Conservation (phyloP, 768 basidiomycete genomes). For the Hysterangium stoloniferum region DNA sequence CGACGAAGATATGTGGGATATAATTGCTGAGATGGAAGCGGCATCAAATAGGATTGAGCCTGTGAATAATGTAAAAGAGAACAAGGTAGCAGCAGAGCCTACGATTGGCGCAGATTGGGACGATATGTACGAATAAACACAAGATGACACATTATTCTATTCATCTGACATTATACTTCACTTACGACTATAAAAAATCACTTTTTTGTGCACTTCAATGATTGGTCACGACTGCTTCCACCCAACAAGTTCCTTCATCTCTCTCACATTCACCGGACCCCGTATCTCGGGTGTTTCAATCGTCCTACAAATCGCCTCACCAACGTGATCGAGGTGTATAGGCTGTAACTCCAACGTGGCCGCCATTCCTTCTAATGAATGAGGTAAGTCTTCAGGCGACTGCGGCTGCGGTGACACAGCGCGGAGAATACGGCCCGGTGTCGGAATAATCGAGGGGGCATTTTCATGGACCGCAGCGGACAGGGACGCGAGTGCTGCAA, state of each 20-base stretch:
- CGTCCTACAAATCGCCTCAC: constrained; percentile 59
- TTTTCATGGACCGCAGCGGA: constrained; percentile 65
- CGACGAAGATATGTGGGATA: constrained; percentile 69
- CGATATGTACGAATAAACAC: constrained; percentile 44
- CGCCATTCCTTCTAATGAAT: constrained; percentile 58
- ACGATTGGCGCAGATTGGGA: constrained; percentile 45
- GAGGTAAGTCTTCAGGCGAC: constrained; percentile 28
- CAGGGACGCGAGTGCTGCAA: constrained; percentile 76
- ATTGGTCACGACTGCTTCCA: constrained; percentile 31
- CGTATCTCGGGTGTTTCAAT: constrained; percentile 38
- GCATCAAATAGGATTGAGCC: too few species aligned
- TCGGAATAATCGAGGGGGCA: constrained; percentile 47
- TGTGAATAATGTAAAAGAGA: too few species aligned
- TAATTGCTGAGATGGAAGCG: constrained; percentile 49
- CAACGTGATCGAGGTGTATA: constrained; percentile 94
- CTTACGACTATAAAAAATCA: neutral
- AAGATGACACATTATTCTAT: neutral
- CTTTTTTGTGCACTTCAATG: neutral
- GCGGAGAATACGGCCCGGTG: constrained; percentile 58
- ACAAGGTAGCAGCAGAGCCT: too few species aligned
- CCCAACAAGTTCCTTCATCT: constrained; percentile 72
- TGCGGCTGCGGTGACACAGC: constrained; percentile 26
- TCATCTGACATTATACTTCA: neutral
- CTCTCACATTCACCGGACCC: constrained; percentile 61
- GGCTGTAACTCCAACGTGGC: constrained; percentile 81